Conservation (phyloP, 179 eudicot species). For the Drosera spatulata region DNA sequence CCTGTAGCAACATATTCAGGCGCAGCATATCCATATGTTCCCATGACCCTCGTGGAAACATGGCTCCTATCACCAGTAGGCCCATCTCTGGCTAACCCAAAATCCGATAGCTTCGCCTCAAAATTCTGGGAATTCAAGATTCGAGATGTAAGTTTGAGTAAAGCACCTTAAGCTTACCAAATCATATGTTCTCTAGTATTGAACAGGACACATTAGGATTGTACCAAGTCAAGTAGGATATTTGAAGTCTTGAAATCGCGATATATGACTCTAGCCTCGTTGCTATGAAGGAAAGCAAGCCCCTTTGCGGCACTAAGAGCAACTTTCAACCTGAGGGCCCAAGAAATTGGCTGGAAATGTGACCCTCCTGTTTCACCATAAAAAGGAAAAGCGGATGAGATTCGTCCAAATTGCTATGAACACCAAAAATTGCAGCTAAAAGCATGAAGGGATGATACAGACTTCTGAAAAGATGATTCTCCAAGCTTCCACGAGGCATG, state of each 20-base stretch:
- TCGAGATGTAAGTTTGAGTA: neutral
- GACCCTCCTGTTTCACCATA: slow-evolving; percentile 20
- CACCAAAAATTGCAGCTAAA: too few species aligned
- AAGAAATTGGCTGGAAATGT: slow-evolving; percentile 35
- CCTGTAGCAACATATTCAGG: slow-evolving; percentile 37
- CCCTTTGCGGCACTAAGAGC: slow-evolving; percentile 38
- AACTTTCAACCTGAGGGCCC: slow-evolving; percentile 34
- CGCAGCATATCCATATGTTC: slow-evolving; percentile 36
- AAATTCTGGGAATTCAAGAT: slow-evolving; percentile 18
- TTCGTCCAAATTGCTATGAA: too few species aligned
- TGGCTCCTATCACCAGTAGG: slow-evolving; percentile 37
- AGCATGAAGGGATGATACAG: too few species aligned
- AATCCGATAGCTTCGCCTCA: slow-evolving; percentile 38
- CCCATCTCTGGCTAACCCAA: slow-evolving; percentile 39
- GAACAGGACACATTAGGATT: neutral
- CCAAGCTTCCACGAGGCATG: too few species aligned
- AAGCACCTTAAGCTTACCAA: neutral
- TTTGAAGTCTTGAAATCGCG: slow-evolving; percentile 37
- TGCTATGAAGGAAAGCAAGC: slow-evolving; percentile 40
- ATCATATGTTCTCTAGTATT: neutral
- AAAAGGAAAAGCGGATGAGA: too few species aligned
- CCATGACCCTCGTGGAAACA: slow-evolving; percentile 37
- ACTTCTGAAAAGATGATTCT: too few species aligned
- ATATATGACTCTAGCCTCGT: slow-evolving; percentile 31
- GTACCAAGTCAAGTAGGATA: slow-evolving; percentile 43